Evolutionary conservation across 768 basidiomycete genomes (phyloP), one percentile per base, ranked within the genome.

Genomic region (Tephrocybe sp.): DNA sequence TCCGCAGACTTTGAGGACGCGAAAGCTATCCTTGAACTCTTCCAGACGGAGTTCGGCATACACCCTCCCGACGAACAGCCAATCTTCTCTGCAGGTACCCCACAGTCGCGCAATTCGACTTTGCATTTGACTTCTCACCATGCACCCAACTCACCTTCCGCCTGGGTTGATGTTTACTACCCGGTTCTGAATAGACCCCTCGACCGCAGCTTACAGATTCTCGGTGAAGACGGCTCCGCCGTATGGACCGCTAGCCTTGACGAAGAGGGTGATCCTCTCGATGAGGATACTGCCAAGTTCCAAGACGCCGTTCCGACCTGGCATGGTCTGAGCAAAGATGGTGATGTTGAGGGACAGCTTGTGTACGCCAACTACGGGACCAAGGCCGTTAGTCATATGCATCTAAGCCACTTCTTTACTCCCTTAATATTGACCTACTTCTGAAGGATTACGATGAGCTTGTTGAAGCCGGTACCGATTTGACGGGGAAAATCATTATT

Each of bases 111-210:
- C 45, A 73, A 79, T 38, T 80, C 88, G 4, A 91, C 88, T 0
- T 70, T 88, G 13, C 63, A 65, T 16, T 69, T 82, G 34, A 78
- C 80, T 0, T 67, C 69, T 18, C 59, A 67, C 6, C 70, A 69
- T 4, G 69, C 76, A 31, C 66, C 58, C 24, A 66, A 63, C 10
- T 6, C 8, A 21, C 86, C 87, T 2, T 76, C 70, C 0, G 88
- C 85, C 49, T 93, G 91, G 91, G 82, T 92, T 50, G 89, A 92
- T 56, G 76, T 78, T 30, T 97, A 98, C 66, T 95, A 88, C 66
- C 93, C 94, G 1, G 74, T 93, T 34, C 69, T 95, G 71, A 91
- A 95, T 66, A 86, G 81, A 0, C 83, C 90, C 1, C 71, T 86
- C 6, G 79, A 86, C 45, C 79, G 83, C 42, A 78, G 76, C 51